Evolutionary conservation across 345 rosid species (phyloP), one percentile per base, ranked within the genome.

Genomic region (Brassica incana): DNA sequence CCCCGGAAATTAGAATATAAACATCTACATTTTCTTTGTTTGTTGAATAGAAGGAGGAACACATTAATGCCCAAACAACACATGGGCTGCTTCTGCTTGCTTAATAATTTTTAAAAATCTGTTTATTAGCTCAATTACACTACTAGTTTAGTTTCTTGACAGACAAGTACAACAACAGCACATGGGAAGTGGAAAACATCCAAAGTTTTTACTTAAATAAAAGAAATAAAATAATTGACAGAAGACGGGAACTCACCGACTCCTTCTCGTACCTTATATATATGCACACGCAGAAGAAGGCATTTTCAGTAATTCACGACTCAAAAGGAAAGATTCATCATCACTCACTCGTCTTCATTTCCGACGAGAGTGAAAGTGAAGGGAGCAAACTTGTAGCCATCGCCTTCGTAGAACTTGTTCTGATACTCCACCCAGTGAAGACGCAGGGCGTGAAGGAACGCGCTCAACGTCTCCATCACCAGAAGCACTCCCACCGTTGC

Each of bases 401-500:
- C 97, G 56, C 98, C 99, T 79, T 96, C 99, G 58, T 96, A 95
- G 83, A 91, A 96, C 82, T 93, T 96, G 89, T 91, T 95, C 67
- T 91, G 96, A 84, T 89, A 95, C 81, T 95, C 98, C 67, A 95
- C 98, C 98, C 99, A 89, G 86, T 93, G 99, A 73, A 95, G 99
- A 76, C 98, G 91, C 80, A 95, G 83, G 0, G 99, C 99, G 78
- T 92, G 99, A 1, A 90, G 88, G 87, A 96, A 93, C 14, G 98
- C 98, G 48, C 98, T 92, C 16, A 96, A 92, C 54, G 99, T 96
- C 84, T 96, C 98, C 98, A 96, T 96, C 74, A 96, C 92, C 23
- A 96, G 92, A 84, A 93, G 76, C 64, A 96, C 98, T 33, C 97
- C 97, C 18, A 93, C 91, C 0, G 99, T 96, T 50, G 97, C 97